Evolutionary conservation across 2,329 filamentous ascomycete species (phyloP).

Genomic region (Pyrenochaeta sp.): DNA sequence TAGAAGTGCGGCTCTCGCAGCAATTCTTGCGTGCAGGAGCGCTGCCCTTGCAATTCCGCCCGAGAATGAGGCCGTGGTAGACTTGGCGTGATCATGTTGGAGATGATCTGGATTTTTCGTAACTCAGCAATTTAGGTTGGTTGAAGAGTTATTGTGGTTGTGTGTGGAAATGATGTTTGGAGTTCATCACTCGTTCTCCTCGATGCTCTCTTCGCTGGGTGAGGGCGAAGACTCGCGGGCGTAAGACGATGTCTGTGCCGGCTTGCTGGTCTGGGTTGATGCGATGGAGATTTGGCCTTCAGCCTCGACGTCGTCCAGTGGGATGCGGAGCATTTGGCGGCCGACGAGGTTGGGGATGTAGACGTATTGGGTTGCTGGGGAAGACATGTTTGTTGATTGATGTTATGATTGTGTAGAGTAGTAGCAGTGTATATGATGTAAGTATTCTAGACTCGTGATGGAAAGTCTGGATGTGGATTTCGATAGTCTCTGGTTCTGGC

Average conservation of each 20-base stretch:
- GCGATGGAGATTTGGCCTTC: slow-evolving; percentile 25
- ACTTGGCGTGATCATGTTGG: no score
- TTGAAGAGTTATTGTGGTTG: neutral
- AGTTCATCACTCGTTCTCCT: slow-evolving; percentile 29
- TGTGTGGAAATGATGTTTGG: neutral
- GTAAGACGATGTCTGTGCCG: slow-evolving; percentile 19
- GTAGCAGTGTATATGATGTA: slow-evolving; percentile 5
- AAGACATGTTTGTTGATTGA: slow-evolving; percentile 31
- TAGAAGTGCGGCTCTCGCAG: neutral
- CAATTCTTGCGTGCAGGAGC: no score
- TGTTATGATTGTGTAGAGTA: slow-evolving; percentile 6
- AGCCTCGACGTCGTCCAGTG: slow-evolving; percentile 32
- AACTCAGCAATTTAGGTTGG: neutral
- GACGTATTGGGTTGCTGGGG: slow-evolving; percentile 40
- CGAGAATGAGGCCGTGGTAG: no score
- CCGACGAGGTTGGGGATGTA: slow-evolving; percentile 50
- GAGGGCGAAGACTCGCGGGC: slow-evolving; percentile 35
- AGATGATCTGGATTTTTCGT: no score
- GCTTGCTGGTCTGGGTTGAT: slow-evolving; percentile 22
- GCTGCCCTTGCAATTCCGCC: no score
- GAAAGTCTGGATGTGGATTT: slow-evolving; percentile 4
- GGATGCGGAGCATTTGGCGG: slow-evolving; percentile 47
- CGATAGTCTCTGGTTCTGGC: neutral
- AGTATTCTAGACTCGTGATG: slow-evolving; percentile 1
- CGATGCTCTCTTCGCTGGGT: slow-evolving; percentile 36